Conservation (phyloP, 805 yeast species). For the Candida tibetensis region DNA sequence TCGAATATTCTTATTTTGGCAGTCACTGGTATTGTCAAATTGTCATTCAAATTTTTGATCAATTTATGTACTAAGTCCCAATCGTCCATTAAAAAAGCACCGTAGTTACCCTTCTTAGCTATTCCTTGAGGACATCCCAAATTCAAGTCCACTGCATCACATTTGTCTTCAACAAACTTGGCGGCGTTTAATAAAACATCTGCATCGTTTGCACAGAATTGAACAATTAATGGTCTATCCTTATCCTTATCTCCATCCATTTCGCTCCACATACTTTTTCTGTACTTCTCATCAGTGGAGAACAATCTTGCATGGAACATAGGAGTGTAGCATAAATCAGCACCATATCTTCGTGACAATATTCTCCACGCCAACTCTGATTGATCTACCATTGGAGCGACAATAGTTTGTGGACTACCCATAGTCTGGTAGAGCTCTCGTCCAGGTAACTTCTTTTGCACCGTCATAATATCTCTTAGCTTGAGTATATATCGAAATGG, state of each 20-base stretch:
- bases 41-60: slow-evolving; percentile 69
- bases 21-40: slow-evolving; percentile 83
- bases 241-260: slow-evolving; percentile 65
- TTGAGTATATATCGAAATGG: no score
- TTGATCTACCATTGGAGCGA: slow-evolving; percentile 99
- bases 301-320: slow-evolving; percentile 93
- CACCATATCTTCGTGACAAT: slow-evolving; percentile 83
- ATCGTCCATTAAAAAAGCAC: slow-evolving; percentile 95
- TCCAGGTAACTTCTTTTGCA: slow-evolving; percentile 41
- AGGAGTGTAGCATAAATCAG: slow-evolving; percentile 92
- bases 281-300: slow-evolving; percentile 78
- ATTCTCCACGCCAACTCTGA: slow-evolving; percentile 95
- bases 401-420: slow-evolving; percentile 76
- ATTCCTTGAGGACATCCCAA: slow-evolving; percentile 98
- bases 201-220: slow-evolving; percentile 96
- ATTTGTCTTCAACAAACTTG: slow-evolving; percentile 67
- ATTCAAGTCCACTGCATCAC: slow-evolving; percentile 95
- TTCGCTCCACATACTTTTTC: slow-evolving; percentile 67
- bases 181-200: slow-evolving; percentile 83
- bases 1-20: slow-evolving; percentile 92
- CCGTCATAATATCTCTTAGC: slow-evolving; percentile 1
- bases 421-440: slow-evolving; percentile 66
- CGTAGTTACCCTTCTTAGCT: slow-evolving; percentile 92
- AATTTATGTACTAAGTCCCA: slow-evolving; percentile 79
- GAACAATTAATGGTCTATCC: slow-evolving; percentile 89